Percentiles rank a stretch among this genome's conserved stretches.
Evolutionary conservation across 1,284 basidiomycete species (phyloP).

Genomic region (Melanopsichium pennsylvanicum): DNA sequence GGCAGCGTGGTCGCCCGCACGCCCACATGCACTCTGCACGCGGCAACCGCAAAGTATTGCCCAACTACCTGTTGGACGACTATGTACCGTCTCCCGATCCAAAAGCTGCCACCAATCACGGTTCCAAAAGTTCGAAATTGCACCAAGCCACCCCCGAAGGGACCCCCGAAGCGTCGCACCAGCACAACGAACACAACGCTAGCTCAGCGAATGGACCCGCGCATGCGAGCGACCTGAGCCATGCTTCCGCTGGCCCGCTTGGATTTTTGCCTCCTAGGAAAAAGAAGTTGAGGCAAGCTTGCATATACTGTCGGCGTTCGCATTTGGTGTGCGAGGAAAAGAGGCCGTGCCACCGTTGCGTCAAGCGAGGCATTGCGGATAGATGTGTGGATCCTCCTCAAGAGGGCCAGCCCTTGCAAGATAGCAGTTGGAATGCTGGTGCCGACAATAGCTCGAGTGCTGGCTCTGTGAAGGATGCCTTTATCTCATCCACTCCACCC

Average conservation of each 20-base stretch:
- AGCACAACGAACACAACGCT: not conserved
- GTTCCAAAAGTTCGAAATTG: not conserved
- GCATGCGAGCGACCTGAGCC: not conserved
- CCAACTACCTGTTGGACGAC: conserved; percentile 46
- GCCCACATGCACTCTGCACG: conserved; percentile 17
- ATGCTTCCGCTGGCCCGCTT: conserved; percentile 1
- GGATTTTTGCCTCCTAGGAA: conserved; percentile 25
- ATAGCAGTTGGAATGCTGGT: not conserved
- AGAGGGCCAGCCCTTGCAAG: conserved; percentile 9
- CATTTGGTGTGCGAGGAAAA: conserved; percentile 47
- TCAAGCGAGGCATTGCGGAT: conserved; percentile 45
- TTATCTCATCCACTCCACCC: conserved; percentile 2
- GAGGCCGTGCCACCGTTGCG: conserved; percentile 37
- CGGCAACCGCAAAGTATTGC: conserved; percentile 35
- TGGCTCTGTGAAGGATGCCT: conserved; percentile 5
- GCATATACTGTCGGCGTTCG: conserved; percentile 39
- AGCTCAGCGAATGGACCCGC: not conserved
- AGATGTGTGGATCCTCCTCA: conserved; percentile 33
- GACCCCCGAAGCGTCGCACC: conserved; percentile 4
- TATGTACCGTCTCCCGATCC: conserved; percentile 13
- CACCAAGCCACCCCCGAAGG: no score
- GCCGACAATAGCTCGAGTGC: conserved; percentile 1
- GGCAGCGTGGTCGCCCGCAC: not conserved
- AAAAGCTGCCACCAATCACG: conserved; percentile 2
- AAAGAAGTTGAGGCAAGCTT: conserved; percentile 42